Percentiles rank a stretch among this genome's conserved stretches.
Conservation (phyloP, 805 yeast genomes). For the Candida anglica region DNA sequence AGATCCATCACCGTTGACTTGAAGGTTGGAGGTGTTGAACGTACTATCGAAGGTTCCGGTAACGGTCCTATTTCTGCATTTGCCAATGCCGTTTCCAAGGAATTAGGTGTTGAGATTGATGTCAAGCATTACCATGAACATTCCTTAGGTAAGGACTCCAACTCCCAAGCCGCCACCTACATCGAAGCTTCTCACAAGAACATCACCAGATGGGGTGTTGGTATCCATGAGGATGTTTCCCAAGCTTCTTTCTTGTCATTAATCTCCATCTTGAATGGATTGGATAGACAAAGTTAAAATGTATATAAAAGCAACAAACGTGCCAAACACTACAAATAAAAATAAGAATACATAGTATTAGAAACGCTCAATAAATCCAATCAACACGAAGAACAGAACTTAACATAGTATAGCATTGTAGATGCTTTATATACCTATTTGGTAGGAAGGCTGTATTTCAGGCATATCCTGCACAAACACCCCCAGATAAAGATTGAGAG, state of each 20-base stretch:
- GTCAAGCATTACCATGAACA: conserved; percentile 70
- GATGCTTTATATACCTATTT: too few species aligned
- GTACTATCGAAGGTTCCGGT: conserved; percentile 53
- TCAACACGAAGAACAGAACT: too few species aligned
- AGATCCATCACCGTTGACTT: conserved; percentile 49
- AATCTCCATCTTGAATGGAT: conserved; percentile 57
- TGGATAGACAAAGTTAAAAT: conserved; percentile 12
- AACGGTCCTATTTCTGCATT: conserved; percentile 79
- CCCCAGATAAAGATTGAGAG: too few species aligned
- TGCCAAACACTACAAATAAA: too few species aligned
- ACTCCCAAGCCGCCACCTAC: conserved; percentile 71
- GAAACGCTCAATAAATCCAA: too few species aligned
- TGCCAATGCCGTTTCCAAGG: conserved; percentile 56
- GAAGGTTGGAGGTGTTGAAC: conserved; percentile 38
- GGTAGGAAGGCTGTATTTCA: too few species aligned
- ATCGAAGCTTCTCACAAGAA: conserved; percentile 47
- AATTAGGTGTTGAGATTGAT: conserved; percentile 51
- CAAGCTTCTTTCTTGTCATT: conserved; percentile 57
- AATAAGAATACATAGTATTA: too few species aligned
- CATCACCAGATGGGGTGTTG: conserved; percentile 40
- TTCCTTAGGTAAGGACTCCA: conserved; percentile 67
- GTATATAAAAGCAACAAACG: too few species aligned
- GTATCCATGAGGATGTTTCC: conserved; percentile 39
- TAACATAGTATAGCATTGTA: too few species aligned
- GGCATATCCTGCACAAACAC: too few species aligned